Conservation (phyloP, 768 basidiomycete species). For the Tubosaeta sp. region DNA sequence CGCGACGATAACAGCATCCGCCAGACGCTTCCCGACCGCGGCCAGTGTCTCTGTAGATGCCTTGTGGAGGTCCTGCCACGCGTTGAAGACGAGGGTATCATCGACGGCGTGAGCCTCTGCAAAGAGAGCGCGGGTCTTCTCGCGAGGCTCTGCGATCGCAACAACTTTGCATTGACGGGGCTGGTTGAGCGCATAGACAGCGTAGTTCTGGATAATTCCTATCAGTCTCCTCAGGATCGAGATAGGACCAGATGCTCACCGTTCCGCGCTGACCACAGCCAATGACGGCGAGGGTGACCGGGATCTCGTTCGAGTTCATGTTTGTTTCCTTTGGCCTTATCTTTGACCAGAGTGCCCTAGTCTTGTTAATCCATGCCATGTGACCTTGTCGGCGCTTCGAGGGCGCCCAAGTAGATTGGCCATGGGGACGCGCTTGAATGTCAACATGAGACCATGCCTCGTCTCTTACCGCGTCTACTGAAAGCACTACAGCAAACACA, state of each 20-base stretch:
- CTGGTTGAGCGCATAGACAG: constrained; percentile 52
- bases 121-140: constrained; percentile 57
- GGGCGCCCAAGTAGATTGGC: not conserved
- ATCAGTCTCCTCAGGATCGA: not conserved
- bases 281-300: constrained; percentile 70
- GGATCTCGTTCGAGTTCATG: constrained; percentile 22
- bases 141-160: constrained; percentile 81
- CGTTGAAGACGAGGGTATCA: constrained; percentile 60
- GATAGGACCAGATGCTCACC: constrained; percentile 35
- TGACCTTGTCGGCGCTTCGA: constrained; percentile 8
- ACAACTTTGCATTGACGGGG: constrained; percentile 73
- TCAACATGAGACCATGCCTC: constrained; percentile 62
- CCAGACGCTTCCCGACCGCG: constrained; percentile 64
- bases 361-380: constrained; percentile 19
- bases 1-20: constrained; percentile 77
- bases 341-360: constrained; percentile 28
- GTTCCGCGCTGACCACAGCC: constrained; percentile 83
- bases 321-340: constrained; percentile 14
- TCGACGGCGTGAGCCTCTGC: constrained; percentile 57
- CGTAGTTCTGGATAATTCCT: constrained; percentile 48
- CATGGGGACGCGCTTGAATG: not conserved
- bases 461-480: constrained; percentile 65
- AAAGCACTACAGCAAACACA: constrained; percentile 34
- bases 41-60: constrained; percentile 65
- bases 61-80: constrained; percentile 66